Base-by-base conservation (phyloP, 2,329 filamentous ascomycete genomes). In the Herpomyces periplanetae region DNA sequence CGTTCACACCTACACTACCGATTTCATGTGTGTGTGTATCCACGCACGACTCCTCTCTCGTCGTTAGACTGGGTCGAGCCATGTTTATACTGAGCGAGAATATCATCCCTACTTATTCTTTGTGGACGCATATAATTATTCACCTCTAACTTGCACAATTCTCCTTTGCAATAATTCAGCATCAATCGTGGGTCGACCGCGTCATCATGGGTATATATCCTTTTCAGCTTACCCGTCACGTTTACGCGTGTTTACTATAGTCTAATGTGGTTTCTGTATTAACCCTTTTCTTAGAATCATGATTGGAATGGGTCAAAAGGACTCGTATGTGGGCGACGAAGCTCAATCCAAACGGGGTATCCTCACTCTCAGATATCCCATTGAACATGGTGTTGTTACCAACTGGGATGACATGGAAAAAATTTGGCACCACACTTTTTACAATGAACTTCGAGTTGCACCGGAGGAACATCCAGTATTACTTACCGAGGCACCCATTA, bases 401-500 rank as follows among this genome's bases (percentile, higher is more conserved):
- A 91, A 91, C 68, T 96, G 80, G 80, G 80, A 96, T 46, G 80
- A 91, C 48, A 91, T 91, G 80, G 80, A 91, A 58, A 91, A 91
- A 64, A 91, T 96, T 38, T 96, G 80, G 80, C 80, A 96, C 49
- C 80, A 96, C 68, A 91, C 80, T 42, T 96, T 96, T 60, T 96
- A 91, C 68, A 96, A 96, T 53, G 80, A 96, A 58, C 59, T 96
- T 41, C 75, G 80, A 75, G 80, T 96, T 31, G 80, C 80, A 37
- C 80, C 80, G 36, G 80, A 96, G 59, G 80, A 96, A 64, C 80
- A 96, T 61, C 80, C 80, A 37, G 73, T 91, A 43, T 61, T 96
- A 42, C 59, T 96, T 45, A 96, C 80, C 35, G 80, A 96, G 56
- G 80, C 80, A 36, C 80, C 80, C 34, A 91, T 96, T 63, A 96